Conservation (phyloP, 1,284 basidiomycete species). For the Cryptococcus amylolentus region DNA sequence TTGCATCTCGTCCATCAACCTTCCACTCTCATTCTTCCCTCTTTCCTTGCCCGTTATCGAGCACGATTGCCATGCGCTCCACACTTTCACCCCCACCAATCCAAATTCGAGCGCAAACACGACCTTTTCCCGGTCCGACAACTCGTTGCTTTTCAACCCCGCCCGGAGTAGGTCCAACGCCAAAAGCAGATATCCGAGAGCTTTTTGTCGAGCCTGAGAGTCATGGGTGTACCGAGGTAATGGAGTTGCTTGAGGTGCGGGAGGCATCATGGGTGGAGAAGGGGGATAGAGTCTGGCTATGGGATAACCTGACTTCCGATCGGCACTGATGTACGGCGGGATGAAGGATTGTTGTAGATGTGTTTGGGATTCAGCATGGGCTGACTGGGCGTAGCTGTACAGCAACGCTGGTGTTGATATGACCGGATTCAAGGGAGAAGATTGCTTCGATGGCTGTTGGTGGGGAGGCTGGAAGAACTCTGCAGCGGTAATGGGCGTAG, state of each 20-base stretch:
- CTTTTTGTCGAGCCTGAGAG: conserved; percentile 20
- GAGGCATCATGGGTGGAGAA: neutral
- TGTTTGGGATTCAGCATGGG: conserved; percentile 24
- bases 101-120: conserved; percentile 37
- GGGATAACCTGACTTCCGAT: neutral
- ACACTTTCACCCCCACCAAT: conserved; percentile 30
- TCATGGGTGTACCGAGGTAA: conserved; percentile 22
- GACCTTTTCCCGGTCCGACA: conserved; percentile 34
- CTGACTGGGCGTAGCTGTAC: conserved; percentile 32
- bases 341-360: conserved; percentile 42
- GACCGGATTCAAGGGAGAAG: neutral
- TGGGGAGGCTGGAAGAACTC: neutral
- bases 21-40: conserved; percentile 7
- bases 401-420: conserved; percentile 19
- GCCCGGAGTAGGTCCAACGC: conserved; percentile 32
- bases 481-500: neutral
- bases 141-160: conserved; percentile 15
- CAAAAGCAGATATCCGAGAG: conserved; percentile 26
- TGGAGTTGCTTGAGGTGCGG: neutral
- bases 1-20: conserved; percentile 24
- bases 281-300: neutral
- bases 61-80: neutral
- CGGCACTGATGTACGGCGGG: conserved; percentile 17
- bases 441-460: no score
- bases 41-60: conserved; percentile 10